Percentiles rank a stretch among this genome's conserved stretches.
phyloP scores from a whole-genome alignment of 1,139 yeast species.

The Diutina sp. region DNA sequence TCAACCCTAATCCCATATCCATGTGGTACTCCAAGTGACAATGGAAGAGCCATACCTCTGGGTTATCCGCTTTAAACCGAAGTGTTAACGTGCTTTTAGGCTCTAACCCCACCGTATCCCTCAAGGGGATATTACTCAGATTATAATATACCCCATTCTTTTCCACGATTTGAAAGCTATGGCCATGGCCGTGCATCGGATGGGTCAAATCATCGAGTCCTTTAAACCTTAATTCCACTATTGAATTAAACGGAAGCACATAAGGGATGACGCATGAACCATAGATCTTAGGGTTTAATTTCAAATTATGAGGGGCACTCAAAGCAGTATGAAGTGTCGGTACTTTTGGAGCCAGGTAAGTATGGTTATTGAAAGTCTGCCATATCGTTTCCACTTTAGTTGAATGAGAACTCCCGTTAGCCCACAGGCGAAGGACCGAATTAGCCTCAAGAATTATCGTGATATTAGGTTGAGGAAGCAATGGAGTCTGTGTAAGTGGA shows the following conservation, averaged over 20 bases:
- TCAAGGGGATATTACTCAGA: neutral
- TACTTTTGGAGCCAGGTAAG: neutral
- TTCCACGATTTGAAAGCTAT: neutral
- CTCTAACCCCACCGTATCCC: neutral
- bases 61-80: neutral
- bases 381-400: neutral
- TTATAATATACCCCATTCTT: neutral
- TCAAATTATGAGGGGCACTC: neutral
- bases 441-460: neutral
- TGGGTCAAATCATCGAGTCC: neutral
- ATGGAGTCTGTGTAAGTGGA: neutral
- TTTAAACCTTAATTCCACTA: neutral
- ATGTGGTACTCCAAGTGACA: slow-evolving; percentile 1
- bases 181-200: neutral
- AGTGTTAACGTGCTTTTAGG: neutral
- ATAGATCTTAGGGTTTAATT: neutral
- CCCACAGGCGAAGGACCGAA: neutral
- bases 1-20: neutral
- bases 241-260: neutral
- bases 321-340: neutral
- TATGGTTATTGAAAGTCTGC: neutral
- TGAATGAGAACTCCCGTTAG: neutral
- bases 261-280: neutral
- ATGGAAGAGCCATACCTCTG: neutral
- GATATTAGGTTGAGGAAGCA: neutral